Percentiles rank a stretch among this genome's conserved stretches.
Evolutionary conservation across 208 protist species (phyloP).

Genomic region (Leishmania amazonensis): DNA sequence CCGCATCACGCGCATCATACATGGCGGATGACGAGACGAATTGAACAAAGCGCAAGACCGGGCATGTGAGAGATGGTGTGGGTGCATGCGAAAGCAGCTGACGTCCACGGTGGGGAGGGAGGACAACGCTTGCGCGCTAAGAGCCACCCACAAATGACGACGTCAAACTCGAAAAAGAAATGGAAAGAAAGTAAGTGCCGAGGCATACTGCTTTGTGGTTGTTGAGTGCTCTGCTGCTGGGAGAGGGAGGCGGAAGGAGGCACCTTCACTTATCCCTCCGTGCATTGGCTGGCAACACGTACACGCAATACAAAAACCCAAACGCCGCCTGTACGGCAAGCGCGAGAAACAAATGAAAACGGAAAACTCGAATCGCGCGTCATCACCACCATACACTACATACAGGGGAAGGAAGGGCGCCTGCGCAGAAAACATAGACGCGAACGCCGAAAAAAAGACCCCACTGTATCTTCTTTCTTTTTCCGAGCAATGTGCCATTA

Average conservation of each 20-base stretch:
- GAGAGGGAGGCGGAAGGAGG: too few species aligned
- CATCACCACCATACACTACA: background rate
- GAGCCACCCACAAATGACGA: background rate
- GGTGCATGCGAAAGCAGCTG: background rate
- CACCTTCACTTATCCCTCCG: too few species aligned
- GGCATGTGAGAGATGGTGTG: background rate
- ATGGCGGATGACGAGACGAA: background rate
- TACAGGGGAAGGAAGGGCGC: background rate
- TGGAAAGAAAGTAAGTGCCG: background rate
- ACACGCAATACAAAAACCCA: background rate
- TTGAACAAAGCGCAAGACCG: background rate
- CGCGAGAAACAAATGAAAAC: background rate
- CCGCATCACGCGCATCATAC: background rate
- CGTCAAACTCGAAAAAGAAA: background rate
- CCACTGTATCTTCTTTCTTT: too few species aligned
- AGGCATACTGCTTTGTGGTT: background rate
- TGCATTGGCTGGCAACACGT: background rate
- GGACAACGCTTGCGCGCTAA: background rate
- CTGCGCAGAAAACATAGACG: background rate
- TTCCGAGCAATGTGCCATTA: too few species aligned
- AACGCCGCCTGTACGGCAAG: too few species aligned
- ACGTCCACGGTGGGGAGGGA: background rate
- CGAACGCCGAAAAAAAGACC: background rate
- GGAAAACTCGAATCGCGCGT: background rate
- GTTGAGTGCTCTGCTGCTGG: background rate